phyloP scores from a whole-genome alignment of 73 alveolate species.

The Tetrahymena malaccensis region DNA sequence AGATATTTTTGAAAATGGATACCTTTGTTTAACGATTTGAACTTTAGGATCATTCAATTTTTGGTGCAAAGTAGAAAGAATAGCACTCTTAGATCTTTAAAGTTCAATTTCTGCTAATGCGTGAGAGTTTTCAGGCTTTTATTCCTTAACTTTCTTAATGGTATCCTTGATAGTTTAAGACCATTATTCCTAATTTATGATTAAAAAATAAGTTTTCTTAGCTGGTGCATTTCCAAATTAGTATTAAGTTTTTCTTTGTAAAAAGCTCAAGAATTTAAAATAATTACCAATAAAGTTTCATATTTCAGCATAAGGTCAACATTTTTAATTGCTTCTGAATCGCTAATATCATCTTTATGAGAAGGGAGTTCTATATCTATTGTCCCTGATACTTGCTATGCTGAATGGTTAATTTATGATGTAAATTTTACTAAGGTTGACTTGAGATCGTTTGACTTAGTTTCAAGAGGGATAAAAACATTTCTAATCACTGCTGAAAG shows the following conservation, averaged over 20 bases:
- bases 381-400: neutral
- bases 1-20: neutral
- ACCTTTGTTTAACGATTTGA: slow-evolving; percentile 21
- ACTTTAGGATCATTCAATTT: slow-evolving; percentile 56
- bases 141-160: slow-evolving; percentile 52
- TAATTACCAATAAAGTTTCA: neutral
- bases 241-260: neutral
- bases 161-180: neutral
- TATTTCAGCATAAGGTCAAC: neutral
- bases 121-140: slow-evolving; percentile 48
- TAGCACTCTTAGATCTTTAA: slow-evolving; percentile 70
- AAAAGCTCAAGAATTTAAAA: neutral
- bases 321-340: neutral
- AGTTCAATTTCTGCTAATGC: slow-evolving; percentile 70
- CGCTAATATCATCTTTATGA: neutral
- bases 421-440: neutral
- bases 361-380: neutral
- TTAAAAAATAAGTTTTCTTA: neutral
- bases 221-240: neutral
- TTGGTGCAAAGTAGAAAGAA: slow-evolving; percentile 58
- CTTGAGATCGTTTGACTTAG: neutral
- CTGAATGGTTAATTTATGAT: neutral
- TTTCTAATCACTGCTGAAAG: neutral
- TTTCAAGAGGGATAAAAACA: neutral
- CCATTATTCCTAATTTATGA: neutral